Evolutionary conservation across 768 basidiomycete genomes (phyloP).

Genomic region (Rossbeevera mucosa): DNA sequence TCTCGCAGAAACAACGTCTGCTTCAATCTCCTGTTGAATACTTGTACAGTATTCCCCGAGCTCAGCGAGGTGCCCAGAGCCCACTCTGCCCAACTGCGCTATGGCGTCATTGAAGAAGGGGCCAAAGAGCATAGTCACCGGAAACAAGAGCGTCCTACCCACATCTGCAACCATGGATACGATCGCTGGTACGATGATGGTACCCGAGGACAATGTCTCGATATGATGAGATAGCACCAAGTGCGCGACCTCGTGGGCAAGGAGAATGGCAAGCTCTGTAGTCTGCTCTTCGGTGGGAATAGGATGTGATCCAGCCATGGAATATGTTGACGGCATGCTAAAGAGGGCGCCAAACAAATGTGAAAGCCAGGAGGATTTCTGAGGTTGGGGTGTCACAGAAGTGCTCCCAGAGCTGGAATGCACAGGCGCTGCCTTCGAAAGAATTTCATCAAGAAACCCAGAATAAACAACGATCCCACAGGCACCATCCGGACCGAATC

Average conservation of each 20-base stretch:
- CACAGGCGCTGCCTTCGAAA: conserved; percentile 38
- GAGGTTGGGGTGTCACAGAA: conserved; percentile 12
- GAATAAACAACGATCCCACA: conserved; percentile 94
- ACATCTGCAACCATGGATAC: conserved; percentile 75
- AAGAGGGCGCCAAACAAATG: conserved; percentile 44
- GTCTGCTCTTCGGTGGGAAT: conserved; percentile 79
- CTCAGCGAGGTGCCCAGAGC: conserved; percentile 69
- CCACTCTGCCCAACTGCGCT: conserved; percentile 71
- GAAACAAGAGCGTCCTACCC: conserved; percentile 75
- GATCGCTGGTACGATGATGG: conserved; percentile 76
- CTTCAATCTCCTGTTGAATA: conserved; percentile 84
- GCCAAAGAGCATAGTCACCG: conserved; percentile 85
- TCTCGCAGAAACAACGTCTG: conserved; percentile 82
- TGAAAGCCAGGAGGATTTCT: conserved; percentile 42
- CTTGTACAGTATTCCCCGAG: conserved; percentile 74
- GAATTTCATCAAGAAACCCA: conserved; percentile 86
- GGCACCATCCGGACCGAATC: conserved; percentile 87
- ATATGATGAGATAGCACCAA: conserved; percentile 87
- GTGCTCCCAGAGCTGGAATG: conserved; percentile 25
- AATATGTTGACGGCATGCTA: conserved; percentile 28
- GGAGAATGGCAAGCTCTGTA: conserved; percentile 79
- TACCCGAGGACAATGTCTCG: conserved; percentile 82
- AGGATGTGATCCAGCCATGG: conserved; percentile 36
- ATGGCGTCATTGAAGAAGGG: conserved; percentile 96
- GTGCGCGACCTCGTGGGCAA: conserved; percentile 93